Conservation (phyloP, 2,329 filamentous ascomycete species). For the Sordariomycetes sp. region DNA sequence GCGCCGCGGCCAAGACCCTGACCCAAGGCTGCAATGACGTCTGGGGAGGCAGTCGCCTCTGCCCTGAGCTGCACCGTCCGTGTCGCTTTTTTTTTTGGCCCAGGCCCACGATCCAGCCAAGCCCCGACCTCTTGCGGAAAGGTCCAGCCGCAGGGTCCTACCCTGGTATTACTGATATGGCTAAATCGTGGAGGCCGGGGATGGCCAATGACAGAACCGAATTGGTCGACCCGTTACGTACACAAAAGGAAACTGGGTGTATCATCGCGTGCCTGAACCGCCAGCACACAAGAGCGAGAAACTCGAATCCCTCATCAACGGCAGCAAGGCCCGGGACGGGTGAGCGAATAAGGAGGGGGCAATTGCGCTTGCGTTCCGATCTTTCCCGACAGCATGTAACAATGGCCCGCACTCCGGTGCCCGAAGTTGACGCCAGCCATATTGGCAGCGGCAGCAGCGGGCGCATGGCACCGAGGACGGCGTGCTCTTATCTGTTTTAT, state of each 20-base stretch:
- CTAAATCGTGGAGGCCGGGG: background rate
- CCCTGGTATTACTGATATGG: background rate
- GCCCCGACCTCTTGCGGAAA: background rate
- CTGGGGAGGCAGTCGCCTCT: background rate
- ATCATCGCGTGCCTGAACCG: background rate
- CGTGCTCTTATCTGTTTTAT: background rate
- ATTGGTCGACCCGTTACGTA: background rate
- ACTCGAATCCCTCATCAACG: background rate
- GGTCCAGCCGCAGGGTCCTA: background rate
- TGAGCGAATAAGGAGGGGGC: background rate
- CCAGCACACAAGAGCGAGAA: background rate
- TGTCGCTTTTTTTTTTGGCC: background rate
- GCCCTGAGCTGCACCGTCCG: background rate
- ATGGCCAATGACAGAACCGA: background rate
- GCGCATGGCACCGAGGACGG: background rate
- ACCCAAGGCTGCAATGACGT: background rate
- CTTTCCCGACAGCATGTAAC: background rate
- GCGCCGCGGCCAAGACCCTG: background rate
- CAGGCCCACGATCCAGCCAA: background rate
- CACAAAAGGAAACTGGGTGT: background rate
- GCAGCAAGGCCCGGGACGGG: background rate
- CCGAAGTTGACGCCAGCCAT: background rate
- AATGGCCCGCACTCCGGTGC: background rate
- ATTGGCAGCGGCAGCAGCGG: background rate
- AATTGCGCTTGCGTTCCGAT: background rate